A percentile compares a stretch with the other conserved stretches of the same genome.
Evolutionary conservation across 306 rosid genomes (phyloP).

Genomic region (Sicyos edulis): DNA sequence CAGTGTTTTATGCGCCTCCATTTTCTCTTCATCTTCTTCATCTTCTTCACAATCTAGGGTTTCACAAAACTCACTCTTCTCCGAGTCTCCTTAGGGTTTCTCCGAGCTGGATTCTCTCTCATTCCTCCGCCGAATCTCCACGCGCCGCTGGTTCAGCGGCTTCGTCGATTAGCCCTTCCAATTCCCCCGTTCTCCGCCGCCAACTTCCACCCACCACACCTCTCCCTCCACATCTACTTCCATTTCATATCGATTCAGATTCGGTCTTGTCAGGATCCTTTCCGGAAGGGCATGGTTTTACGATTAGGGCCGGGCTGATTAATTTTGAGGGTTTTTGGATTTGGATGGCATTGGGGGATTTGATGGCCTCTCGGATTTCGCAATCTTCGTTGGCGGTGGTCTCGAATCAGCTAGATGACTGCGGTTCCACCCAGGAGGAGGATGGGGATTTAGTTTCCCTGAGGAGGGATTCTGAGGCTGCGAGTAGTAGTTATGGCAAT

Average conservation of each 20-base stretch:
- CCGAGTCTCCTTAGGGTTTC: conserved; percentile 19
- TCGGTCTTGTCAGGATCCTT: background rate
- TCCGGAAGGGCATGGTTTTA: conserved; percentile 25
- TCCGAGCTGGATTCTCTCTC: conserved; percentile 65
- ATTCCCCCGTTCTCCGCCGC: background rate
- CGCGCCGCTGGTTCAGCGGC: conserved; percentile 86
- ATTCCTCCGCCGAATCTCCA: conserved; percentile 47
- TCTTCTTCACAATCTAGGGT: conserved; percentile 33
- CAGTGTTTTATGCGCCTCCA: conserved; percentile 57
- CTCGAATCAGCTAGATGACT: conserved; percentile 51
- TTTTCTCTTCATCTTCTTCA: conserved; percentile 33
- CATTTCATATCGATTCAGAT: conserved; percentile 19
- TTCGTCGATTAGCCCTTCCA: conserved; percentile 50
- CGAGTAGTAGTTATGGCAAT: conserved; percentile 50
- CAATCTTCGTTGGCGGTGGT: conserved; percentile 67
- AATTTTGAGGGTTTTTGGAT: conserved; percentile 40
- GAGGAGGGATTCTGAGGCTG: conserved; percentile 60
- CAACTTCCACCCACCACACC: background rate
- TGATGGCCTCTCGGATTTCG: conserved; percentile 89
- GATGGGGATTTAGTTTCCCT: conserved; percentile 34
- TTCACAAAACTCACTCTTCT: conserved; percentile 12
- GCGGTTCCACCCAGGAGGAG: conserved; percentile 36
- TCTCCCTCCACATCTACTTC: background rate
- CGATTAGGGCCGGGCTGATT: conserved; percentile 33
- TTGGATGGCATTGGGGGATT: conserved; percentile 99